Base-by-base conservation (phyloP, 2,329 filamentous ascomycete genomes). In the Trichoderma simmonsii region DNA sequence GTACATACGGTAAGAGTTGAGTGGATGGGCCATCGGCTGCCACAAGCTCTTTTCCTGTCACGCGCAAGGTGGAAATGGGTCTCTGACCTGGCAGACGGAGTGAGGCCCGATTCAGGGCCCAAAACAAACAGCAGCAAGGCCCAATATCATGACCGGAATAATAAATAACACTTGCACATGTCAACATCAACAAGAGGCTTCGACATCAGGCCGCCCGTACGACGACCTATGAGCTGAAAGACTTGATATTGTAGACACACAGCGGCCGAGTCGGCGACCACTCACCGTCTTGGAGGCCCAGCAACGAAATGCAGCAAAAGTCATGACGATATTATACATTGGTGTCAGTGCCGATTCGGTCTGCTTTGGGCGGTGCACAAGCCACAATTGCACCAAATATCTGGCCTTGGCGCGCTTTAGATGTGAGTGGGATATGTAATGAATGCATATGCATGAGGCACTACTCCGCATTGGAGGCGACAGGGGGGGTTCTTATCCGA, bases 321-420 rank as follows among this genome's bases (percentile, higher is more conserved):
- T 60, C 70, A 71, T 71, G 70, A 71, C 70, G 70, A 71, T 71
- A 66, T 71, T 66, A 26, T 71, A 71, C 70, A 71, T 71, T 67
- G 51, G 54, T 48, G 70, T 57, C 61, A 39, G 18, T 63, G 70
- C 70, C 70, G 70, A 60, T 66, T 51, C 34, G 36, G 36, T 48
- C 70, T 63, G 7, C 36, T 66, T 68, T 68, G 30, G 64, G 63
- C 54, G 30, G 57, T 43, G 63, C 70, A 67, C 63, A 67, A 71
- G 70, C 70, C 70, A 68, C 70, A 67, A 21, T 48, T 57, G 51
- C 51, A 65, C 63, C 51, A 39, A 60, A 61, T 71, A 71, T 56
- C 54, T 39, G 30, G 63, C 14, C 63, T 66, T 66, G 63, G 63
- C 63, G 62, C 28, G 65, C 65, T 60, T 30, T 28, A n/a, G 36